Evolutionary conservation across 2,329 filamentous ascomycete genomes (phyloP).

Genomic region (Periglandula ipomoeae): DNA sequence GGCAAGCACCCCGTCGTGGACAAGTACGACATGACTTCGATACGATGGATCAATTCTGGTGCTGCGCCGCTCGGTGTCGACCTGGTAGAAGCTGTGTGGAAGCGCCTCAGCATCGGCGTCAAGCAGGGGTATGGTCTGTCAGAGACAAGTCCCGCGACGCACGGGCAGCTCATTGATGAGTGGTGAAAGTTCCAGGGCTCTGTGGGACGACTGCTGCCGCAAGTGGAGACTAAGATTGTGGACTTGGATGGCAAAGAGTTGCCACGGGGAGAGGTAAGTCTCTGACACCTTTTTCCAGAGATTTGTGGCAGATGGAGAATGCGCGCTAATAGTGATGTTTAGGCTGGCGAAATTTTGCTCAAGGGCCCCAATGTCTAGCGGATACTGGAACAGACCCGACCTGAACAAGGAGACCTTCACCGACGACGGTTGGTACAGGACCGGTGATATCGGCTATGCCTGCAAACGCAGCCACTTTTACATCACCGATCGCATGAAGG

Average conservation of each 20-base stretch:
- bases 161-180: constrained; percentile 63
- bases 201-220: constrained; percentile 68
- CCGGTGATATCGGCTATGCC: constrained; percentile 75
- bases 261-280: constrained; percentile 34
- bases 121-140: constrained; percentile 92
- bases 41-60: constrained; percentile 80
- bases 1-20: constrained; percentile 69
- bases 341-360: constrained; percentile 58
- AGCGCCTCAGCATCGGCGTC: constrained; percentile 65
- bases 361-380: constrained; percentile 75
- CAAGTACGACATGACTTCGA: constrained; percentile 69
- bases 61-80: constrained; percentile 78
- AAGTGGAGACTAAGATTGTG: constrained; percentile 76
- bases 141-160: constrained; percentile 75
- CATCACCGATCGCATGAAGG: constrained; percentile 81
- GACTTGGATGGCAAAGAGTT: constrained; percentile 49
- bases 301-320: not conserved
- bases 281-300: not conserved
- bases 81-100: constrained; percentile 66
- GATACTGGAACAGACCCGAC: constrained; percentile 66
- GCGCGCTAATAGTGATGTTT: constrained; percentile 22
- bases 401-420: constrained; percentile 64
- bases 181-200: constrained; percentile 72
- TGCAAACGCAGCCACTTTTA: constrained; percentile 74
- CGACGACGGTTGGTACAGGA: constrained; percentile 77